phyloP scores from a whole-genome alignment of 106 monocot species.

The Acanthochlamys bracteata region DNA sequence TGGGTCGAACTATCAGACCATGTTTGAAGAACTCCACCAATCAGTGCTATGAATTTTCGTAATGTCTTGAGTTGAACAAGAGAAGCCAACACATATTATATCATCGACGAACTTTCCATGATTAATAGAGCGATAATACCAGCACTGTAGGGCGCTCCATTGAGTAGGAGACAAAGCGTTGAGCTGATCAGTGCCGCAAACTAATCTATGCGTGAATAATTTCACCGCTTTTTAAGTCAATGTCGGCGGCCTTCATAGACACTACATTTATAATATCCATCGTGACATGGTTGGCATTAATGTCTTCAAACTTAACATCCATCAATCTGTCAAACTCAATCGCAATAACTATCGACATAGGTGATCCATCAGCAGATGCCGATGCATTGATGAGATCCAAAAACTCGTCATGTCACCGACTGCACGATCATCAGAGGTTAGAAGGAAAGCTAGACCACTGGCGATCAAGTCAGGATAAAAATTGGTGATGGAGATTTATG shows the following conservation, averaged over 20 bases:
- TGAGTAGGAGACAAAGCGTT: conserved; percentile 74
- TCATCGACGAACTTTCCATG: too few relatives aligned
- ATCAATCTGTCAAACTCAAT: conserved; percentile 89
- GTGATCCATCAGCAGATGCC: conserved; percentile 1
- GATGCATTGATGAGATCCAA: too few relatives aligned
- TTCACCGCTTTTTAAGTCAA: conserved; percentile 69
- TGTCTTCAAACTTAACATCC: conserved; percentile 74
- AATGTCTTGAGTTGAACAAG: conserved; percentile 87
- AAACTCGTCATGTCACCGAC: conserved; percentile 75
- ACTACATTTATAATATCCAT: conserved; percentile 66
- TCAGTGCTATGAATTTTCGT: conserved; percentile 77
- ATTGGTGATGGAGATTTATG: conserved; percentile 42
- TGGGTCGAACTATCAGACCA: too few relatives aligned
- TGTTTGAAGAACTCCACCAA: conserved; percentile 76
- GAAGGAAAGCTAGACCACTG: conserved; percentile 76
- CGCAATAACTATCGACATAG: conserved; percentile 21
- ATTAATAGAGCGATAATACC: conserved; percentile 27
- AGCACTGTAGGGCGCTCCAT: conserved; percentile 38
- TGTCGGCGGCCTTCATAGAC: conserved; percentile 39
- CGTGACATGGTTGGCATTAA: conserved; percentile 86
- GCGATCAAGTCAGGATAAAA: conserved; percentile 81
- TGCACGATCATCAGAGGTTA: conserved; percentile 49
- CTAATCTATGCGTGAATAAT: conserved; percentile 70
- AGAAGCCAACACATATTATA: conserved; percentile 78
- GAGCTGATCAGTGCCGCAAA: conserved; percentile 29